Percentiles rank a stretch among this genome's conserved stretches.
Evolutionary conservation across 2,329 filamentous ascomycete species (phyloP).

Genomic region (Leptographium radiaticola): DNA sequence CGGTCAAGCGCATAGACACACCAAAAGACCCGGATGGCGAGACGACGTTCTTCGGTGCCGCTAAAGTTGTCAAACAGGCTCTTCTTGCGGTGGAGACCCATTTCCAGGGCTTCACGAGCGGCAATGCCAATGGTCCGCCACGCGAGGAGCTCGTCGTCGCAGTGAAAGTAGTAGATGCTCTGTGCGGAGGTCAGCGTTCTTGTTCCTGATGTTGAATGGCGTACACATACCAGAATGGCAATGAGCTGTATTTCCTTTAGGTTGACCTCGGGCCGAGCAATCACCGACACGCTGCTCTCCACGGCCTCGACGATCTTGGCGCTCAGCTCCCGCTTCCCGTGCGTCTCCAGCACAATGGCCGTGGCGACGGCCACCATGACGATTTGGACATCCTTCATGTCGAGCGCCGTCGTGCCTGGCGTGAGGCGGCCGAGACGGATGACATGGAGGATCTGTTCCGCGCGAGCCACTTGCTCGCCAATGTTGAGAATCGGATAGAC

Average conservation of each 20-base stretch:
- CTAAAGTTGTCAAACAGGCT: conserved; percentile 24
- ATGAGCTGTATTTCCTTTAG: neutral
- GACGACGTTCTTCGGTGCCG: conserved; percentile 13
- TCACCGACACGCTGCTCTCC: conserved; percentile 16
- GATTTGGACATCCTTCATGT: conserved; percentile 19
- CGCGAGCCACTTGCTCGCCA: conserved; percentile 14
- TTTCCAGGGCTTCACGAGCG: conserved; percentile 29
- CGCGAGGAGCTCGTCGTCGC: conserved; percentile 33
- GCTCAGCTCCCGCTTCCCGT: conserved; percentile 18
- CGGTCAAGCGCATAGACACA: conserved; percentile 35
- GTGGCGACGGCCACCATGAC: conserved; percentile 20
- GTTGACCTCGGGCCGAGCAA: conserved; percentile 8
- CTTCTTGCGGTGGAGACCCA: conserved; percentile 31
- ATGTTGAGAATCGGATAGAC: conserved; percentile 18
- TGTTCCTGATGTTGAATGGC: neutral
- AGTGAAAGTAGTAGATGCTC: conserved; percentile 27
- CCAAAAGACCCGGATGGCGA: conserved; percentile 29
- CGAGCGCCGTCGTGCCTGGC: conserved; percentile 6
- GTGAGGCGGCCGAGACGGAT: neutral
- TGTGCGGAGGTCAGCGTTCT: neutral
- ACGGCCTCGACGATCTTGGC: conserved; percentile 14
- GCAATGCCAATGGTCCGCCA: conserved; percentile 35
- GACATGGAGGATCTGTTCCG: conserved; percentile 12
- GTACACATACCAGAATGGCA: neutral
- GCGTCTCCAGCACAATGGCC: conserved; percentile 19